Percentiles rank a stretch among this genome's conserved stretches.
phyloP scores from a whole-genome alignment of 805 yeast genomes.

The Metschnikowia reukaufii region DNA sequence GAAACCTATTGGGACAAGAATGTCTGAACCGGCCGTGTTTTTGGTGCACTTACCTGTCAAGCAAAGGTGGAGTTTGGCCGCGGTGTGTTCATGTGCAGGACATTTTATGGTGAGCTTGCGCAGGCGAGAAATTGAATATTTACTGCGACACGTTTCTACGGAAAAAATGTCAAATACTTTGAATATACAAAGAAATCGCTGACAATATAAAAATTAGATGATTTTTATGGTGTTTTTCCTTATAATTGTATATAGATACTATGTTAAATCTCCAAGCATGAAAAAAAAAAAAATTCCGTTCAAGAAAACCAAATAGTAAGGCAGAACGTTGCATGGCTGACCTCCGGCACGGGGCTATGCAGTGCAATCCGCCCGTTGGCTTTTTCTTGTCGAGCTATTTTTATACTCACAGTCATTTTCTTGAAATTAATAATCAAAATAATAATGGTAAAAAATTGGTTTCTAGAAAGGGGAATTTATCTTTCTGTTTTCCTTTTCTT shows the following conservation, averaged over 20 bases:
- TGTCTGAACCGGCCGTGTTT: not conserved
- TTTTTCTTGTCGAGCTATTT: not conserved
- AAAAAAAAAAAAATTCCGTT: not conserved
- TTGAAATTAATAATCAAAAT: too few species aligned
- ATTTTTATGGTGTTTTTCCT: too few species aligned
- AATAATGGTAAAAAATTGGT: too few species aligned
- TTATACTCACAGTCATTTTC: not conserved
- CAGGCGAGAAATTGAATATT: too few species aligned
- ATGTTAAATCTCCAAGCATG: too few species aligned
- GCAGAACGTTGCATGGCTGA: not conserved
- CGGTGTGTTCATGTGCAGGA: not conserved
- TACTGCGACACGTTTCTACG: too few species aligned
- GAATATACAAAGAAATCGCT: too few species aligned
- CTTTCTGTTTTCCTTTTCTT: too few species aligned
- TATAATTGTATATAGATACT: too few species aligned
- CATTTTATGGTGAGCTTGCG: not conserved
- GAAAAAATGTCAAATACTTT: too few species aligned
- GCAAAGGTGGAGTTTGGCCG: not conserved
- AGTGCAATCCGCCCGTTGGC: not conserved
- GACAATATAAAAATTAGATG: too few species aligned
- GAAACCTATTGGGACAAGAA: not conserved
- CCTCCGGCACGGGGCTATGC: not conserved
- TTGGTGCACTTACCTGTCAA: constrained; percentile 9
- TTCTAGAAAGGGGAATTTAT: too few species aligned
- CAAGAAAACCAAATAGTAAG: not conserved